Evolutionary conservation across 1,284 basidiomycete species (phyloP).

Genomic region (Boletus nobilissimus): DNA sequence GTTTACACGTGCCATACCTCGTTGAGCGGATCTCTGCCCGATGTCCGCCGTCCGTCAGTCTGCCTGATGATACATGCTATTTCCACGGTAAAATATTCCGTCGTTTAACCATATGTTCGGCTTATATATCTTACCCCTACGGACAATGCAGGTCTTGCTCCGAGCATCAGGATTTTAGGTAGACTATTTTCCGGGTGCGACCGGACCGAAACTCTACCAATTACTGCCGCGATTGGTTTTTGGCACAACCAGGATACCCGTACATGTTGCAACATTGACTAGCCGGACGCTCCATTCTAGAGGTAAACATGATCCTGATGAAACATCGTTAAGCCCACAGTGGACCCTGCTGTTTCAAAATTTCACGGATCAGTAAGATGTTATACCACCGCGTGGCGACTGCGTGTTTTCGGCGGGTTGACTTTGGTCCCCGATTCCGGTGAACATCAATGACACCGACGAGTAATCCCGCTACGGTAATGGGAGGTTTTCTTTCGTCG

Average conservation of each 20-base stretch:
- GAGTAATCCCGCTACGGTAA: neutral
- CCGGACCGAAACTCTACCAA: neutral
- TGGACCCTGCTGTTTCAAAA: constrained; percentile 2
- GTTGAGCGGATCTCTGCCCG: neutral
- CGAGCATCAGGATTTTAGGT: neutral
- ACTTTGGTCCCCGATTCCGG: constrained; percentile 16
- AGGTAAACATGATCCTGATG: constrained; percentile 18
- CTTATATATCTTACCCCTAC: neutral
- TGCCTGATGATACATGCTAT: neutral
- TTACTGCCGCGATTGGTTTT: neutral
- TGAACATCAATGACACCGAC: constrained; percentile 7
- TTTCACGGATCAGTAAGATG: constrained; percentile 24
- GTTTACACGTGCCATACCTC: constrained; percentile 24
- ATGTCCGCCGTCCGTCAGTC: constrained; percentile 38
- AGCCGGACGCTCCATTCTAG: neutral
- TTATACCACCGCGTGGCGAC: neutral
- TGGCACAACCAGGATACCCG: neutral
- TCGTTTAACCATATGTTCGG: neutral
- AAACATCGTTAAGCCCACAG: constrained; percentile 23
- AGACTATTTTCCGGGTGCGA: neutral
- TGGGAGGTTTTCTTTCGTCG: neutral
- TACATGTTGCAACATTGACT: constrained; percentile 14
- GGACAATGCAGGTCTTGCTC: neutral
- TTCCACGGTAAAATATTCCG: neutral
- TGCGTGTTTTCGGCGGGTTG: constrained; percentile 17